Evolutionary conservation across 108 stramenopile genomes (phyloP).

Genomic region (Seminavis robusta): DNA sequence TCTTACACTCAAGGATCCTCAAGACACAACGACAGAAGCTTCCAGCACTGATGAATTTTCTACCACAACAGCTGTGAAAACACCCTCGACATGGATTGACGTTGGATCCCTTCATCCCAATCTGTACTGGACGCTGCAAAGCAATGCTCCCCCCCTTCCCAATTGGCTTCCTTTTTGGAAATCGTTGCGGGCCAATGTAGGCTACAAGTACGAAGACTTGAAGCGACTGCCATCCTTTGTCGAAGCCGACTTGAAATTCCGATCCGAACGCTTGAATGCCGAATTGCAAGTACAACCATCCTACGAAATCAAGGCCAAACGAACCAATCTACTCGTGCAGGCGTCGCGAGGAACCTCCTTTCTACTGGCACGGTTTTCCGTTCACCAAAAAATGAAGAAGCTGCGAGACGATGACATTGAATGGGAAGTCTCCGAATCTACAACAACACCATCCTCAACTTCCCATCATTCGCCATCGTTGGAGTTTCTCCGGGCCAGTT

Average conservation of each 20-base stretch:
- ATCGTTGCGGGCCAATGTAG: slow-evolving; percentile 20
- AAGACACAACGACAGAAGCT: neutral
- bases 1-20: slow-evolving; percentile 38
- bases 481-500: slow-evolving; percentile 20
- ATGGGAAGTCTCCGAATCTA: no score
- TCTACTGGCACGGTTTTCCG: slow-evolving; percentile 16
- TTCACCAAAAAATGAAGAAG: neutral
- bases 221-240: slow-evolving; percentile 19
- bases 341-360: slow-evolving; percentile 23
- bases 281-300: slow-evolving; percentile 28
- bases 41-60: neutral
- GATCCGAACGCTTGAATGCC: neutral
- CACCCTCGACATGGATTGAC: slow-evolving; percentile 18
- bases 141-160: slow-evolving; percentile 25
- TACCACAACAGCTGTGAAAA: neutral
- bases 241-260: slow-evolving; percentile 18
- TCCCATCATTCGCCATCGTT: slow-evolving; percentile 2
- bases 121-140: slow-evolving; percentile 24
- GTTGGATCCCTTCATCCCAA: slow-evolving; percentile 26
- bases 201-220: slow-evolving; percentile 24
- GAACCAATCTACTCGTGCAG: slow-evolving; percentile 4
- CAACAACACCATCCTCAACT: no score
- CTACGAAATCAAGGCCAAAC: slow-evolving; percentile 14
- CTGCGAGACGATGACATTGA: no score
- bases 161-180: slow-evolving; percentile 38